These are phyloP conservation scores for Ustilaginoidea virens DNA, from an alignment of 2,329 filamentous ascomycete species.

Conservation along the genomic window DNA sequence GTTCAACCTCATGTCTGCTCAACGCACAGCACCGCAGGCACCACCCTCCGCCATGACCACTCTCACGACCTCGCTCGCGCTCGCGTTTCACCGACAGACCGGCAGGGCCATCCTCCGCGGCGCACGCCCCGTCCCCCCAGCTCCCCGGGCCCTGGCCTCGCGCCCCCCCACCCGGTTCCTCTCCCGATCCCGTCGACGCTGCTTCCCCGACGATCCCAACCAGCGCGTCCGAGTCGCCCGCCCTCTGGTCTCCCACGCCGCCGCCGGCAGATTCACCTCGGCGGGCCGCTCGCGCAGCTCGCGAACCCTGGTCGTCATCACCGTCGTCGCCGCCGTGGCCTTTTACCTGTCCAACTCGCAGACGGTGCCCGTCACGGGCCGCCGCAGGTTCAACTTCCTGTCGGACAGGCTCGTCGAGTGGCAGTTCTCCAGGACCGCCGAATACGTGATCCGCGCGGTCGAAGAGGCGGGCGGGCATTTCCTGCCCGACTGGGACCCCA, in stretches of 20 bases:
- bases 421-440: conserved; percentile 11
- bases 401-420: conserved; percentile 42
- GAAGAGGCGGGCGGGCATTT: conserved; percentile 37
- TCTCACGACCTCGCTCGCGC: no score
- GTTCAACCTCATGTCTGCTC: no score
- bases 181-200: conserved; percentile 9
- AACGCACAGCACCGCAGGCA: no score
- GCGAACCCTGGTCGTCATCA: conserved; percentile 22
- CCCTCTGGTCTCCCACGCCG: conserved; percentile 15
- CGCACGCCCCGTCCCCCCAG: not conserved
- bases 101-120: no score
- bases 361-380: conserved; percentile 55
- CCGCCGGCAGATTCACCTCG: conserved; percentile 12
- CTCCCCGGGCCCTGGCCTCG: not conserved
- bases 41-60: no score
- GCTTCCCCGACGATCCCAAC: conserved; percentile 10
- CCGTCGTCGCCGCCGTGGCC: conserved; percentile 26
- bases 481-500: conserved; percentile 41
- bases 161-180: conserved; percentile 3
- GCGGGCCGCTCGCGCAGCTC: conserved; percentile 15
- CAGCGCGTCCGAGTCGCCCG: conserved; percentile 15
- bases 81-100: no score
- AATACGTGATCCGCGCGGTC: conserved; percentile 34
- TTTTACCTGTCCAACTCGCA: conserved; percentile 60
- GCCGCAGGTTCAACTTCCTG: conserved; percentile 53